Evolutionary conservation across 345 rosid species (phyloP).

Genomic region (Tarenaya hassleriana): DNA sequence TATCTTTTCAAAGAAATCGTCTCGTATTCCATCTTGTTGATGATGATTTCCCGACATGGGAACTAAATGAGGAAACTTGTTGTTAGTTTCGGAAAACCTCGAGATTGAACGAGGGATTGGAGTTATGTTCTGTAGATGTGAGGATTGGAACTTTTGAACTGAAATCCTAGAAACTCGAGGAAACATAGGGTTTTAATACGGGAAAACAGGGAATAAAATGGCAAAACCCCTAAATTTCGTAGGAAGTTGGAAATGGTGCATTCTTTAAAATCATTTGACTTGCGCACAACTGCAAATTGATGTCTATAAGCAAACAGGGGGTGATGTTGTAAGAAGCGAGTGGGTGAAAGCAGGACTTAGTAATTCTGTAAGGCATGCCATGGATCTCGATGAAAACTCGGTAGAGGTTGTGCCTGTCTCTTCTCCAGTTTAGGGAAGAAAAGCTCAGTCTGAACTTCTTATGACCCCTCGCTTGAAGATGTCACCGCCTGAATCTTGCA

Average conservation of each 20-base stretch:
- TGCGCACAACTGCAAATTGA: constrained; percentile 33
- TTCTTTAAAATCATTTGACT: too few species aligned
- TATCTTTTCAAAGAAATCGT: constrained; percentile 74
- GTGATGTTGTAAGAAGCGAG: constrained; percentile 30
- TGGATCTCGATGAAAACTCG: constrained; percentile 16
- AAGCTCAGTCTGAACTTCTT: constrained; percentile 36
- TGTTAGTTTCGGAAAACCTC: too few species aligned
- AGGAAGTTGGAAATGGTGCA: constrained; percentile 4
- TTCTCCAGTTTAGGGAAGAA: constrained; percentile 35
- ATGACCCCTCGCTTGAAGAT: constrained; percentile 69
- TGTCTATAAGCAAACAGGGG: constrained; percentile 33
- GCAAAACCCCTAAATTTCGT: constrained; percentile 46
- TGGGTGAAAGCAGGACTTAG: constrained; percentile 27
- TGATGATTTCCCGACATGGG: constrained; percentile 49
- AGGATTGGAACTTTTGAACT: background rate
- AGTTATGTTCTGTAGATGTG: background rate
- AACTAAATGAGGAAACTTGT: background rate
- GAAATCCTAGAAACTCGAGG: background rate
- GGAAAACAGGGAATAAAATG: background rate
- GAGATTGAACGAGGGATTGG: too few species aligned
- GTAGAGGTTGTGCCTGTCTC: constrained; percentile 31
- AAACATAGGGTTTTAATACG: background rate
- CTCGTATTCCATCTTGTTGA: constrained; percentile 44
- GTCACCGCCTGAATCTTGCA: constrained; percentile 81
- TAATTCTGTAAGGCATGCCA: constrained; percentile 30